Evolutionary conservation across 2,329 filamentous ascomycete species (phyloP), one percentile per base, ranked within the genome.

Genomic region (Trichophyton simii): DNA sequence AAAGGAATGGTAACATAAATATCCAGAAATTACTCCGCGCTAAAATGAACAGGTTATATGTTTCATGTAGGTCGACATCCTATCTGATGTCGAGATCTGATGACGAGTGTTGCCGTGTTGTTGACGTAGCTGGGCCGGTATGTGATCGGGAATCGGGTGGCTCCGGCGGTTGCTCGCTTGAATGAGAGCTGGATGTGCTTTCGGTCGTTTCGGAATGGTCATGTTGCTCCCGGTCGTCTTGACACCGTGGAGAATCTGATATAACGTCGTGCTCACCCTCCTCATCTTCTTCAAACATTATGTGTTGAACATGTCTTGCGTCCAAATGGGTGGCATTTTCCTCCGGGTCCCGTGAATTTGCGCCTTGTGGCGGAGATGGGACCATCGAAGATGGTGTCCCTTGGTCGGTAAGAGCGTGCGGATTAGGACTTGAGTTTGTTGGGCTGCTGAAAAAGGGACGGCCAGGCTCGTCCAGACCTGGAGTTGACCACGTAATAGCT

Each of bases 401-500:
- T 2, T 28, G 52, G 8, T 55, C 52, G 9, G 52, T 55, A 7
- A 55, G 52, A 31, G 52, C 5, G 8, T 55, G 52, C 7, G 36
- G 34, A 20, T 50, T 59, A 7, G 58, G 44, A 7, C 58, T 52
- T 42, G 58, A 50, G 34, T 18, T 42, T 20, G 36, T 44, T 13
- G 36, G 55, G 22, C 34, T 41, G 18, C 36, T 58, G 15, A 44
- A 44, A 11, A 58, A n/a, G 13, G 55, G 55, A 13, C 41, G 55
- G 34, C 18, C 42, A 15, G 44, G 46, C 48, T 61, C 60, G 25
- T 62, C 60, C 20, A 41, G 5, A 31, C 31, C 60, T 25, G 73
- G 71, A 2, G 79, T 76, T n/a, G 76, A 80, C 81, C 82, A 85
- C 1, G 80, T 79, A 57, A 80, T 75, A 38, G 78, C 78, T 34